Percentiles rank a stretch among this genome's conserved stretches.
These are phyloP conservation scores for Hyaloscypha variabilis DNA, from an alignment of 495 filamentous ascomycete species.

Conservation along the genomic window DNA sequence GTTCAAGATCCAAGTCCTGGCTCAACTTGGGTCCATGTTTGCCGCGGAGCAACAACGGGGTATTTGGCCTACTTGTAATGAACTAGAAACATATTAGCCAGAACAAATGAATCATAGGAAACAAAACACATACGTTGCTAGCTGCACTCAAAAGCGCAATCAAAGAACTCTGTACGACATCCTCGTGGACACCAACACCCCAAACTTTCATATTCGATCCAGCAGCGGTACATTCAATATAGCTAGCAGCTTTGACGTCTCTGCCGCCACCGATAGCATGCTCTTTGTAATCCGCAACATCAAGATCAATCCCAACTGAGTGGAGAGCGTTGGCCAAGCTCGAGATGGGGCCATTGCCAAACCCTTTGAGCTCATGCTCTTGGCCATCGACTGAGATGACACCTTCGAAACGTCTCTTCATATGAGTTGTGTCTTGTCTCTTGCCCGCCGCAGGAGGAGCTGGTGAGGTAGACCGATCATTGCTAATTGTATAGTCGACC, in stretches of 20 bases:
- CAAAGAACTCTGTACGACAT: conserved; percentile 90
- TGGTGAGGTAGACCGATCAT: conserved; percentile 80
- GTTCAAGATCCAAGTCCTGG: conserved; percentile 41
- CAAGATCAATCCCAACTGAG: conserved; percentile 82
- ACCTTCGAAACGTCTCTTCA: conserved; percentile 85
- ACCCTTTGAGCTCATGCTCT: conserved; percentile 77
- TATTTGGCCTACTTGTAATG: conserved; percentile 54
- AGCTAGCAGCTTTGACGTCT: conserved; percentile 88
- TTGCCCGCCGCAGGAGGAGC: conserved; percentile 68
- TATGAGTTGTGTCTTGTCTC: conserved; percentile 72
- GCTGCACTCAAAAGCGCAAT: conserved; percentile 89
- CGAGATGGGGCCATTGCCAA: conserved; percentile 89
- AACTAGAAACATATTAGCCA: conserved; percentile 45
- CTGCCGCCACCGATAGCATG: conserved; percentile 83
- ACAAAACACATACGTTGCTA: conserved; percentile 69
- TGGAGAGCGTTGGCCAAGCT: conserved; percentile 82
- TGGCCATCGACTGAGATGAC: conserved; percentile 80
- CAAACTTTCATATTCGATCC: conserved; percentile 75
- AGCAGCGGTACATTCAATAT: conserved; percentile 85
- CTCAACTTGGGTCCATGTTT: conserved; percentile 35
- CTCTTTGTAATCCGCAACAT: conserved; percentile 95
- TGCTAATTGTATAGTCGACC: conserved; percentile 89
- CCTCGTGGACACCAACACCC: conserved; percentile 95
- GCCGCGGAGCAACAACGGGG: conserved; percentile 52
- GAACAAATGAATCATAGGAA: not conserved